Base-by-base conservation (phyloP, 2,329 filamentous ascomycete genomes). In the Aspergillus sclerotialis region DNA sequence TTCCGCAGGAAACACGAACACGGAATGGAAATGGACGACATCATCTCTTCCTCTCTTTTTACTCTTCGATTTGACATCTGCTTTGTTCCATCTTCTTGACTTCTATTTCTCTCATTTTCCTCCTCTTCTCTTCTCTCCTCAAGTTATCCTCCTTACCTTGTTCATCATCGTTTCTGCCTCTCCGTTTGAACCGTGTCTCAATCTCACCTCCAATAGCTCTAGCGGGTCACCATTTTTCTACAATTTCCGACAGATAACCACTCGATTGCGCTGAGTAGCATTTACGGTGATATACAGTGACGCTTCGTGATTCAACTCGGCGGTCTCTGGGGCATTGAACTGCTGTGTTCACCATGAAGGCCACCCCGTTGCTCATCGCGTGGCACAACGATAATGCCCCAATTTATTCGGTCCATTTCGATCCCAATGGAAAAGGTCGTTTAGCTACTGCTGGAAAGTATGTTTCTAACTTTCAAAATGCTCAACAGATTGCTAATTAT, bases 371-470 rank as follows among this genome's bases (percentile, higher is more conserved):
- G 50, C 90, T 96, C 59, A 90, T 98, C 68, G 87, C 93, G 72
- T 98, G 92, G 92, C 93, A 98, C 67, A 86, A 95, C 64, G 86
- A 94, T 58, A 94, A 93, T 67, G 80, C 86, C 52, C 92, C 92
- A 39, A 89, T 98, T 60, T 98, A 96, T 69, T 95, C 90, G 28
- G 87, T 88, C 50, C 90, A 96, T 63, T 98, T 96, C 60, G 90
- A 98, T 60, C 86, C 86, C 30, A 76, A 86, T 56, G 88, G 87
- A 45, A 95, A 92, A 63, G 88, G 88, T 35, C 80, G 92, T 53
- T 70, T 98, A 44, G 92, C 92, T 38, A 98, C 92, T 7, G 90
- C 83, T 43, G 92, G 90, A 53, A 92, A 92, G 64, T 68, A 59
- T 35, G 64, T 60, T 31, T 23, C 10, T 14, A 16, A 17, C 2